These are phyloP conservation scores for Eucalyptus victrix DNA, from an alignment of 345 rosid species.

Conservation along the genomic window DNA sequence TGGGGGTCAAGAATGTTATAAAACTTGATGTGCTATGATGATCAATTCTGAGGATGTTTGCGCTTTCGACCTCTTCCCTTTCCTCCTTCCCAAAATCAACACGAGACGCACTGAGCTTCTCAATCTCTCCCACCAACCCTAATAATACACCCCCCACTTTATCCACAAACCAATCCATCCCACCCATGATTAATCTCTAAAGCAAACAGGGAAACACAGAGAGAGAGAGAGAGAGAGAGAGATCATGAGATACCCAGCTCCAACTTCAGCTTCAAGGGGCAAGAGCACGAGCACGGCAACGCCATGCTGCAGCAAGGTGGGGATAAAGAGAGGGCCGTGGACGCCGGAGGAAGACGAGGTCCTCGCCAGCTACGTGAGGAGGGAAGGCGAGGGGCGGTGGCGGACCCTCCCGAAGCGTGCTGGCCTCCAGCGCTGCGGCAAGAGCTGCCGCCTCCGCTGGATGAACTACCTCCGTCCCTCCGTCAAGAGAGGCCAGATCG, in stretches of 20 bases:
- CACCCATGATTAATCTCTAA: not conserved
- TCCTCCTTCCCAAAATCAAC: not conserved
- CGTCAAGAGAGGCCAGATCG: conserved; percentile 65
- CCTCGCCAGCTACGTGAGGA: conserved; percentile 39
- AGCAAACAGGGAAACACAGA: not conserved
- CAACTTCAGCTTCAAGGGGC: not conserved
- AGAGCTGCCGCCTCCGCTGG: conserved; percentile 94
- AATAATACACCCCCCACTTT: not conserved
- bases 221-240: not conserved
- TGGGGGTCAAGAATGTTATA: not conserved
- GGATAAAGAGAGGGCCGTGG: conserved; percentile 90
- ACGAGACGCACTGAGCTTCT: not conserved
- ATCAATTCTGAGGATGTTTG: not conserved
- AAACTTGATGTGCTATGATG: not conserved
- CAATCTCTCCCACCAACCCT: not conserved
- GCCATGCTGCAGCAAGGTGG: conserved; percentile 61
- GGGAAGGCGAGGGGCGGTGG: conserved; percentile 86
- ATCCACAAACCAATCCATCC: not conserved
- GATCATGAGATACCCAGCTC: conserved; percentile 14
- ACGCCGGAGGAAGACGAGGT: conserved; percentile 74
- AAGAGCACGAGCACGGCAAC: conserved; percentile 7
- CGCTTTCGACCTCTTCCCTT: not conserved
- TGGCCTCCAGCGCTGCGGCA: conserved; percentile 78
- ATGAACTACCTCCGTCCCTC: conserved; percentile 86
- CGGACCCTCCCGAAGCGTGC: conserved; percentile 72